Percentiles rank a stretch among this genome's conserved stretches.
These are phyloP conservation scores for Aphanomyces cochlioides DNA, from an alignment of 352 stramenopile genomes.

Conservation along the genomic window DNA sequence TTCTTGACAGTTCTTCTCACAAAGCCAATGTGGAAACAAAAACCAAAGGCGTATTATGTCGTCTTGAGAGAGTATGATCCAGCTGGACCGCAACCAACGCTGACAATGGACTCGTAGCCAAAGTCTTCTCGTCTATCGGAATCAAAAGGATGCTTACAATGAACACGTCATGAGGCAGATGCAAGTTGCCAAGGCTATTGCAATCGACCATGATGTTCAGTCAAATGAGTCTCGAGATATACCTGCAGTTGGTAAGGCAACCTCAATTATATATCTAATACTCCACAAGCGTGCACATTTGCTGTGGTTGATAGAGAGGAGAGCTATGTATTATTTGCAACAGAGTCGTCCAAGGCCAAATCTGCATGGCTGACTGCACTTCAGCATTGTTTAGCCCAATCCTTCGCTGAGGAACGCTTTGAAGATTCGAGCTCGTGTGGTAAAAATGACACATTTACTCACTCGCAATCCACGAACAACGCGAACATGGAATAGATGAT, in stretches of 20 bases:
- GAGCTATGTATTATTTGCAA: conserved; percentile 7
- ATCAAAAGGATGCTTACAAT: background rate
- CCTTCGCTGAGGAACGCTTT: background rate
- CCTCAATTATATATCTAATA: too few species aligned
- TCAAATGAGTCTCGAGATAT: background rate
- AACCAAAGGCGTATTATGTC: conserved; percentile 3
- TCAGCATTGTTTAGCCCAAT: background rate
- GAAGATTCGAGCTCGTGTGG: background rate
- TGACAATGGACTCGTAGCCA: background rate
- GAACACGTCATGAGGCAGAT: background rate
- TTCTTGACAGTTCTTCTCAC: conserved; percentile 6
- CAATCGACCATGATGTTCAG: background rate
- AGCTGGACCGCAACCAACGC: background rate
- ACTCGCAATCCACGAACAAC: too few species aligned
- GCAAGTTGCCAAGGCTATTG: background rate
- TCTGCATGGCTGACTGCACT: background rate
- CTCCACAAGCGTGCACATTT: background rate
- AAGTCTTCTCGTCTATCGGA: background rate
- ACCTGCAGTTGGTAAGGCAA: too few species aligned
- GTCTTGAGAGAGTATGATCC: conserved; percentile 7
- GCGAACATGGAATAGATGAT: too few species aligned
- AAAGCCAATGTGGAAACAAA: background rate
- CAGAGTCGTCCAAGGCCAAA: conserved; percentile 5
- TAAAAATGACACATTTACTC: too few species aligned
- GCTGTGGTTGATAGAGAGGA: background rate